Evolutionary conservation across 768 basidiomycete genomes (phyloP).

Genomic region (Mycena venus): DNA sequence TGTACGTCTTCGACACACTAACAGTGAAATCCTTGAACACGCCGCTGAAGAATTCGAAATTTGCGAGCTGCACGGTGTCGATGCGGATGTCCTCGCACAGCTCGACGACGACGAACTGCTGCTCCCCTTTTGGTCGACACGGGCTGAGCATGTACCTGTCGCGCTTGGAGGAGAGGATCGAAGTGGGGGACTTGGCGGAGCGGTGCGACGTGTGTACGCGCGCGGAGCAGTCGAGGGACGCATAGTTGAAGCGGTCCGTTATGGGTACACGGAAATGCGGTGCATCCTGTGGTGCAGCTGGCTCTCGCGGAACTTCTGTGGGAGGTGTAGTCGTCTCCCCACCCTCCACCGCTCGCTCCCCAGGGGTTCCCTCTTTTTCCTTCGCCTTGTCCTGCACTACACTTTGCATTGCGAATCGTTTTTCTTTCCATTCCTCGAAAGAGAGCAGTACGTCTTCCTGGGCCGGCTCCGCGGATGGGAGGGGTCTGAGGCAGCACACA

Average conservation of each 20-base stretch:
- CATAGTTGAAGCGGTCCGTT: conserved; percentile 95
- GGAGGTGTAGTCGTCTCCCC: conserved; percentile 23
- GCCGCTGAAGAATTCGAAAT: conserved; percentile 98
- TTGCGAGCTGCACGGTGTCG: conserved; percentile 95
- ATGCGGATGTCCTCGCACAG: conserved; percentile 98
- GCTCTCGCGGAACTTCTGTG: conserved; percentile 23
- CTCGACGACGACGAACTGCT: conserved; percentile 92
- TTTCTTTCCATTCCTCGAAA: conserved; percentile 92
- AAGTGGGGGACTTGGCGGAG: conserved; percentile 83
- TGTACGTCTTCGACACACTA: conserved; percentile 87
- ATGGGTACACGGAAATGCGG: conserved; percentile 82
- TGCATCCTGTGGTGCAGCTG: conserved; percentile 52
- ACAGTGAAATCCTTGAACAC: conserved; percentile 94
- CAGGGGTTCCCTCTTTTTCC: conserved; percentile 37
- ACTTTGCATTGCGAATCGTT: conserved; percentile 60
- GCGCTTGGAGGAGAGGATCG: conserved; percentile 89
- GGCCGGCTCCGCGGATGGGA: conserved; percentile 59
- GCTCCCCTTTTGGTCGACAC: conserved; percentile 71
- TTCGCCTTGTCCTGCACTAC: conserved; percentile 44
- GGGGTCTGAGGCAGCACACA: conserved; percentile 77
- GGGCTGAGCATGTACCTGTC: conserved; percentile 98
- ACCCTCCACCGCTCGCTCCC: conserved; percentile 10
- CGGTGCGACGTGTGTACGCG: conserved; percentile 89
- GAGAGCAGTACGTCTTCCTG: conserved; percentile 80
- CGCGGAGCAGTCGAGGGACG: conserved; percentile 92